A percentile compares a stretch with the other conserved stretches of the same genome.
Conservation (phyloP, 2,329 filamentous ascomycete genomes). For the Corniculantispora saksenae region DNA sequence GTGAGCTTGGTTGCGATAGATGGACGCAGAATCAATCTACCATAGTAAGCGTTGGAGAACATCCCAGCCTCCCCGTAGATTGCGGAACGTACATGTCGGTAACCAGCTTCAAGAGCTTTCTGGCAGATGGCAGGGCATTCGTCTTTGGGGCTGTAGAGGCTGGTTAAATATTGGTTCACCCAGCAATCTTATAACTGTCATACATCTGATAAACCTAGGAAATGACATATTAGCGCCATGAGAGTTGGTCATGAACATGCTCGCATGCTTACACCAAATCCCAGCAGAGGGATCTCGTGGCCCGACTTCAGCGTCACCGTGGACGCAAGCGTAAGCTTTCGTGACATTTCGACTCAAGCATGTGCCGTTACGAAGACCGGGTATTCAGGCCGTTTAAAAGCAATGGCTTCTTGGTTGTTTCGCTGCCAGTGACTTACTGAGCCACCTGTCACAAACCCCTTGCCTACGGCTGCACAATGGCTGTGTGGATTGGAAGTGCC, state of each 20-base stretch:
- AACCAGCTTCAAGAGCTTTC: slow-evolving; percentile 52
- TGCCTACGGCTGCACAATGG: no score
- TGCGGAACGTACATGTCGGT: slow-evolving; percentile 48
- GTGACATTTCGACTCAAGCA: slow-evolving; percentile 40
- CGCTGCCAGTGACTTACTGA: no score
- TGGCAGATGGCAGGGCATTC: slow-evolving; percentile 38
- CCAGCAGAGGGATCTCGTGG: slow-evolving; percentile 52
- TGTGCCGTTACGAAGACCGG: no score
- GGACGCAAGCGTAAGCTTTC: slow-evolving; percentile 47
- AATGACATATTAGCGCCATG: no score
- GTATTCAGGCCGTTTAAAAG: no score
- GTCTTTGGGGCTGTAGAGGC: slow-evolving; percentile 30
- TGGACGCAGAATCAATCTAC: slow-evolving; percentile 55
- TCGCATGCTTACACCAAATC: slow-evolving; percentile 51
- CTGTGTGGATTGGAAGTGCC: no score
- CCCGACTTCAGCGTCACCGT: slow-evolving; percentile 57
- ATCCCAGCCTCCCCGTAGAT: background rate
- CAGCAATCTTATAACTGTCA: slow-evolving; percentile 24
- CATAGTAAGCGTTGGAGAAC: background rate
- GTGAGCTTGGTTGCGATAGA: slow-evolving; percentile 52
- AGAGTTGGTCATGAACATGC: slow-evolving; percentile 11
- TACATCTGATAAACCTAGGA: slow-evolving; percentile 55
- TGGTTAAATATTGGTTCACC: no score
- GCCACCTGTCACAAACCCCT: no score
- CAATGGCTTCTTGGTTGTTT: no score